Base-by-base conservation (phyloP, 2,329 filamentous ascomycete species). In the Alternaria infectoria region DNA sequence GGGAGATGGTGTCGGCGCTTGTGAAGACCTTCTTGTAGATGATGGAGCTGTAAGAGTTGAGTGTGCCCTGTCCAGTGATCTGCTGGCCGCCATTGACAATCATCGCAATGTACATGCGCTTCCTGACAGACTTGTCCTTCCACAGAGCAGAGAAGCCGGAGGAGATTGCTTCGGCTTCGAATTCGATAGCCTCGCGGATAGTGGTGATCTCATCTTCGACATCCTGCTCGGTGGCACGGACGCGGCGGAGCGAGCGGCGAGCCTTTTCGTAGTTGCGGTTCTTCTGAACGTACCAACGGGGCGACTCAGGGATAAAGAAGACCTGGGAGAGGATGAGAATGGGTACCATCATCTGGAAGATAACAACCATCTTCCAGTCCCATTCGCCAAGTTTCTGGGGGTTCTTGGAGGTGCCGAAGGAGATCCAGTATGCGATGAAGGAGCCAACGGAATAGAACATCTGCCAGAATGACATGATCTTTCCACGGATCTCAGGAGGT, bases 301-400 rank as follows among this genome's bases (percentile, higher is more conserved):
- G 90, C 5, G 86, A 87, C 75, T 91, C 90, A 19, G 90, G 86
- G 74, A 89, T 90, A 44, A 89, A 89, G 68, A 76, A 79, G 13
- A 92, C 81, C 36, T 89, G 83, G 5, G 79, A 67, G 21, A 91
- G 80, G 76, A 92, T 89, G 62, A 91, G 71, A 54, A 85, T 67
- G 2, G 90, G 90, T 23, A 91, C 84, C n/a, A 92, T 77, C 52
- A 91, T 83, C 79, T 92, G 90, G 83, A 92, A 91, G 65, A 92
- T 88, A 66, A 91, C 87, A 13, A 92, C 88, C 82, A 91, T 86
- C 71, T 86, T 87, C 90, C 90, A 92, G 78, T 91, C 89, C 90
- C 90, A 91, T 69, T 92, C 83, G 43, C 90, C 90, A 6, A 91
- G 84, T 45, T 69, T 81, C 45, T 80, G 69, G 46, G 82, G 81